A percentile compares a stretch with the other conserved stretches of the same genome.
phyloP scores from a whole-genome alignment of 352 stramenopile genomes.

The Phytophthora crassamura region DNA sequence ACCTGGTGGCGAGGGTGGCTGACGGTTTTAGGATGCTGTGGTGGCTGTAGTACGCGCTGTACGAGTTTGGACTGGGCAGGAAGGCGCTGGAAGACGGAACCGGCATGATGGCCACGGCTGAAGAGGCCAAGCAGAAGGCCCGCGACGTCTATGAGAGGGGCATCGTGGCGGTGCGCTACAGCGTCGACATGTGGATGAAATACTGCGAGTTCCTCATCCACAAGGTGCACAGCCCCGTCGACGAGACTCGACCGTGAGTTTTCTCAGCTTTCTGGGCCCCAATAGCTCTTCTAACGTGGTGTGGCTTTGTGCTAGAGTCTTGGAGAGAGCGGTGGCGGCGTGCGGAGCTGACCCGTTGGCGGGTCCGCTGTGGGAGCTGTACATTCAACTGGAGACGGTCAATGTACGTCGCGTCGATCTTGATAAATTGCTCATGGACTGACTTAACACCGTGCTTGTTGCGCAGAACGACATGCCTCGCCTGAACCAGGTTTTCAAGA shows the following conservation, averaged over 20 bases:
- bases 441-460: too few relatives aligned
- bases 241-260: constrained; percentile 70
- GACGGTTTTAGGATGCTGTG: background rate
- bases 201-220: constrained; percentile 83
- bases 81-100: constrained; percentile 47
- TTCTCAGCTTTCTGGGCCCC: background rate
- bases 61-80: constrained; percentile 56
- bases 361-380: constrained; percentile 78
- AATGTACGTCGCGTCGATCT: constrained; percentile 48
- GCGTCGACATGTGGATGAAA: constrained; percentile 88
- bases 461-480: constrained; percentile 84
- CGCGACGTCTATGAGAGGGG: constrained; percentile 74
- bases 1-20: background rate
- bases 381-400: constrained; percentile 81
- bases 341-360: constrained; percentile 73
- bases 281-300: constrained; percentile 14
- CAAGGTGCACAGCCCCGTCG: constrained; percentile 59
- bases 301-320: constrained; percentile 33
- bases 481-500: constrained; percentile 84
- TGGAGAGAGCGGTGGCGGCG: constrained; percentile 63
- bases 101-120: constrained; percentile 43
- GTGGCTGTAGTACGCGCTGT: constrained; percentile 67
- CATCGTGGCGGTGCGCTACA: constrained; percentile 65
- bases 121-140: constrained; percentile 56
- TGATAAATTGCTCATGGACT: background rate